Conservation (phyloP, 306 rosid genomes). For the Sophora flavescens region DNA sequence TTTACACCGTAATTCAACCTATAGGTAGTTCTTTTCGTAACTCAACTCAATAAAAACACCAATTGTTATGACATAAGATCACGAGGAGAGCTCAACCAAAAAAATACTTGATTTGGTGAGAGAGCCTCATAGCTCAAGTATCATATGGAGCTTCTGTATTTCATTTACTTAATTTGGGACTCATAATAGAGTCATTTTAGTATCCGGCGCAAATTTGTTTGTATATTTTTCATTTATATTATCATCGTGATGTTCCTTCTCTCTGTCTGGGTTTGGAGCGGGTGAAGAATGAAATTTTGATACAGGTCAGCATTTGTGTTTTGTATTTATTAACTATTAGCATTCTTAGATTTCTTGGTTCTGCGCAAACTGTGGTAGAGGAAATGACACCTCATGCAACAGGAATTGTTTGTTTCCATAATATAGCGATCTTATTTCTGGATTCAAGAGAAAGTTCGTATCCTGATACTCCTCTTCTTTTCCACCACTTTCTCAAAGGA, state of each 20-base stretch:
- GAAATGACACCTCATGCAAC: slow-evolving; percentile 32
- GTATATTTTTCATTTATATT: neutral
- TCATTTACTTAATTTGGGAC: no score
- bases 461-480: neutral
- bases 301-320: neutral
- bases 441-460: slow-evolving; percentile 24
- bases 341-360: neutral
- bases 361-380: neutral
- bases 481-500: slow-evolving; percentile 23
- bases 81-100: no score
- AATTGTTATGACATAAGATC: no score
- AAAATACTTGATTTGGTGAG: no score
- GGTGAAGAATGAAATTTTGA: neutral
- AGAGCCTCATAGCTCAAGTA: no score
- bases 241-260: neutral
- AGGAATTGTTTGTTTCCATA: slow-evolving; percentile 11
- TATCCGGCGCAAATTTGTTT: slow-evolving; percentile 5
- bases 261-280: no score
- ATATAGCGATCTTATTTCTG: neutral
- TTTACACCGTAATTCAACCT: no score
- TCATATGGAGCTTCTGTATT: no score
- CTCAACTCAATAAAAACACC: no score
- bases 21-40: no score
- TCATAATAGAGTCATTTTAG: neutral
- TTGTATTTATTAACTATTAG: neutral